Conservation (phyloP, 495 filamentous ascomycete genomes). For the Venustampulla echinocandica region DNA sequence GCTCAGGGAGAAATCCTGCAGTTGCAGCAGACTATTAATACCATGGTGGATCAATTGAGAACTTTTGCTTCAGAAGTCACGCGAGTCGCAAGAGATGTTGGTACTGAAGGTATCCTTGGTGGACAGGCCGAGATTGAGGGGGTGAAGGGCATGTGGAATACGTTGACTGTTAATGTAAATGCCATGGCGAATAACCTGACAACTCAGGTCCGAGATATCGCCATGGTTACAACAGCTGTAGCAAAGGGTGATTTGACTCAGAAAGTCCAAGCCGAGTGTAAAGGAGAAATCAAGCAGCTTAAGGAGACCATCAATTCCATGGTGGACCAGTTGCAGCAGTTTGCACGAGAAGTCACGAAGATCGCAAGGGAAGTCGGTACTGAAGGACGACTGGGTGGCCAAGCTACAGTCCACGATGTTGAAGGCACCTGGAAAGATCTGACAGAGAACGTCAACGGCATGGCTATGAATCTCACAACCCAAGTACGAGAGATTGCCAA, state of each 20-base stretch:
- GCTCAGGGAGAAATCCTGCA: constrained; percentile 94
- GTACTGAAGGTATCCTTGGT: constrained; percentile 92
- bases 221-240: constrained; percentile 96
- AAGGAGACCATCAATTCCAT: constrained; percentile 98
- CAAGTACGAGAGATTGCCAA: constrained; percentile 98
- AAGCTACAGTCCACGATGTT: constrained; percentile 94
- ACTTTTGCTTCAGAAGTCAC: constrained; percentile 98
- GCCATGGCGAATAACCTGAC: constrained; percentile 98
- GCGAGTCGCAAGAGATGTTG: constrained; percentile 91
- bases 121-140: constrained; percentile 95
- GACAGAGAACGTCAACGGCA: constrained; percentile 96
- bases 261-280: constrained; percentile 93
- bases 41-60: constrained; percentile 96
- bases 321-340: constrained; percentile 96
- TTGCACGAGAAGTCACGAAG: constrained; percentile 95
- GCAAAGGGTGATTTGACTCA: constrained; percentile 94
- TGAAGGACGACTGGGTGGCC: constrained; percentile 88
- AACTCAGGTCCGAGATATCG: constrained; percentile 96
- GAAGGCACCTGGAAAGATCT: constrained; percentile 96
- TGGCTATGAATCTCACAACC: constrained; percentile 97
- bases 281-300: constrained; percentile 89
- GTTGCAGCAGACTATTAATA: constrained; percentile 96
- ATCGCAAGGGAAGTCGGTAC: constrained; percentile 96
- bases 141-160: constrained; percentile 80
- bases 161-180: constrained; percentile 96